phyloP scores from a whole-genome alignment of 1,284 basidiomycete genomes.

The Naganishia liquefaciens region DNA sequence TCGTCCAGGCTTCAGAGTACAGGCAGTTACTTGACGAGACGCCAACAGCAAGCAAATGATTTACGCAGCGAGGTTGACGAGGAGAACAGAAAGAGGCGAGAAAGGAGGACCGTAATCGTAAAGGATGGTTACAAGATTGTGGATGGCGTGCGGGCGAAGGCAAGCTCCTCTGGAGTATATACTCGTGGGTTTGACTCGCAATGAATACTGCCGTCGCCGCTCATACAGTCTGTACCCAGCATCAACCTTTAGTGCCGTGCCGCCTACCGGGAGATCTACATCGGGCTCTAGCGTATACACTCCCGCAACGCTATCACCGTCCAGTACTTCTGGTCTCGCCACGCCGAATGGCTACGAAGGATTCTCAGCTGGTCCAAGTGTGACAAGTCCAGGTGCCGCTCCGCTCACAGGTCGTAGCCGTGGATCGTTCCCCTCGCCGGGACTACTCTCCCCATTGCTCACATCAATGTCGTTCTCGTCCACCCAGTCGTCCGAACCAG shows the following conservation, averaged over 20 bases:
- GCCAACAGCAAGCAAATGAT: conserved; percentile 18
- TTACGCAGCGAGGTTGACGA: conserved; percentile 25
- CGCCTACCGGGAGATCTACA: conserved; percentile 8
- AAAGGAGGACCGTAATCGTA: conserved; percentile 17
- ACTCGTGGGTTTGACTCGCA: conserved; percentile 27
- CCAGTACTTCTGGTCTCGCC: conserved; percentile 13
- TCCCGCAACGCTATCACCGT: conserved; percentile 9
- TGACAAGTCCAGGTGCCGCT: not conserved
- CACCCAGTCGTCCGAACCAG: no score
- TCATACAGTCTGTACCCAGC: not conserved
- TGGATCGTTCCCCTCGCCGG: conserved; percentile 1
- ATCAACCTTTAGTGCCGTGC: conserved; percentile 10
- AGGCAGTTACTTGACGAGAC: conserved; percentile 9
- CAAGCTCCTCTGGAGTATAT: conserved; percentile 31
- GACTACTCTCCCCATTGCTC: conserved; percentile 6
- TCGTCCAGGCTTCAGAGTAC: conserved; percentile 9
- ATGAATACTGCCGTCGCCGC: not conserved
- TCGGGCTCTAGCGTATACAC: conserved; percentile 20
- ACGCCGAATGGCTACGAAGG: conserved; percentile 14
- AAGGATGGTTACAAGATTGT: conserved; percentile 36
- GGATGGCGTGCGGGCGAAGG: conserved; percentile 32
- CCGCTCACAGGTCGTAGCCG: not conserved
- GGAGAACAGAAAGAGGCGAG: conserved; percentile 25
- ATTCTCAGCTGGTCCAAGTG: not conserved
- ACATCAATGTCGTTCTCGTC: not conserved